Evolutionary conservation across 768 basidiomycete genomes (phyloP).

Genomic region (Xerocomellus dryophilus): DNA sequence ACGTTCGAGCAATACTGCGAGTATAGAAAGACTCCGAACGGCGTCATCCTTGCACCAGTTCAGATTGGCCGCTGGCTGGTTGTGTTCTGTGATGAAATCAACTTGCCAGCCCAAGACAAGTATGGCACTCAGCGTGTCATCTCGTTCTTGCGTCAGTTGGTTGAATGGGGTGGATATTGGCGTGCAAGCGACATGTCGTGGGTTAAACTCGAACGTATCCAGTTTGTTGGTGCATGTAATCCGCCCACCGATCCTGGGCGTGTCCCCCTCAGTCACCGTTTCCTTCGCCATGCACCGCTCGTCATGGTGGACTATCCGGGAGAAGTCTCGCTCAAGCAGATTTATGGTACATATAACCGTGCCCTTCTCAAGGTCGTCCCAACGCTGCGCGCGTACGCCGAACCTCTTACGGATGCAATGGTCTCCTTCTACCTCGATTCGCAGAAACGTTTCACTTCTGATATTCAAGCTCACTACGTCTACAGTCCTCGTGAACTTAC

Average conservation of each 20-base stretch:
- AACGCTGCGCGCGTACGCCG: slow-evolving; percentile 86
- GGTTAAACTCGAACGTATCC: slow-evolving; percentile 98
- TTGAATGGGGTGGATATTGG: slow-evolving; percentile 95
- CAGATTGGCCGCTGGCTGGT: slow-evolving; percentile 98
- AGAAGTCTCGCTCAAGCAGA: slow-evolving; percentile 93
- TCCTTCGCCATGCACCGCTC: slow-evolving; percentile 94
- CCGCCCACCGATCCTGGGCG: slow-evolving; percentile 99
- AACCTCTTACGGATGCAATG: slow-evolving; percentile 97
- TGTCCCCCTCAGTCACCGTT: slow-evolving; percentile 95
- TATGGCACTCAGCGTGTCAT: slow-evolving; percentile 99
- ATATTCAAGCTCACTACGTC: slow-evolving; percentile 97
- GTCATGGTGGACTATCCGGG: slow-evolving; percentile 99
- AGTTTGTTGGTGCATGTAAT: slow-evolving; percentile 99
- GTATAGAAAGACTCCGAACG: slow-evolving; percentile 96
- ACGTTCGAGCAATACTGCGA: slow-evolving; percentile 99
- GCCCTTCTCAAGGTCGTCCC: slow-evolving; percentile 95
- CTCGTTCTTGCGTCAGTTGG: slow-evolving; percentile 95
- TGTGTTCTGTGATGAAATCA: slow-evolving; percentile 99
- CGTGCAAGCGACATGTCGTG: slow-evolving; percentile 91
- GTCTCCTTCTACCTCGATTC: slow-evolving; percentile 93
- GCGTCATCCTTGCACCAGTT: slow-evolving; percentile 89
- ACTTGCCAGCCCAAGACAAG: slow-evolving; percentile 93
- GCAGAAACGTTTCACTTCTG: slow-evolving; percentile 91
- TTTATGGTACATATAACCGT: slow-evolving; percentile 97
- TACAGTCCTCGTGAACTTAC: slow-evolving; percentile 99